Base-by-base conservation (phyloP, 78 protist species). In the Dictyostelium brefeldianum region DNA sequence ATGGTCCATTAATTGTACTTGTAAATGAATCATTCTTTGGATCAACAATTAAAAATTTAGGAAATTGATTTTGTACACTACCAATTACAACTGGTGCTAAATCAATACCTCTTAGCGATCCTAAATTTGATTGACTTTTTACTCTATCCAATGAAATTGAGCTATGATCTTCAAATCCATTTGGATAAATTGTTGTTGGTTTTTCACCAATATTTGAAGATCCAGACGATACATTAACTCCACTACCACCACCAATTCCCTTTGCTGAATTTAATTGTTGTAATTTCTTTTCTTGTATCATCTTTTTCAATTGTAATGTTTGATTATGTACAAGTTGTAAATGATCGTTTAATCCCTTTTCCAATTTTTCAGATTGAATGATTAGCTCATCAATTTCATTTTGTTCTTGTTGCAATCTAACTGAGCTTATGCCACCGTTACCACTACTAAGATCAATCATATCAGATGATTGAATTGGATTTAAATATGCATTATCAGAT, bases 41-140 rank as follows among this genome's bases (percentile, higher is more conserved):
- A 29, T 85, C 92, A n/a, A 70, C 81, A 27, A 85, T 85, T 14
- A 85, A 46, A 31, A 75, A 85, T 47, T 85, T 85, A 12, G 92
- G 92, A 78, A 85, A 85, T 75, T 85, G 79, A 62, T 85, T 85
- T 31, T 85, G 82, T 12, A 85, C 92, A 47, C 92, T 75, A 9
- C 92, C 92, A 74, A 85, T 75, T 36, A 75, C 81, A 29, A 87
- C 93, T 5, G 93, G 93, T 65, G 93, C 84, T 5, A 87, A 36
- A 64, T 87, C 93, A 43, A 87, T 87, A 18, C 93, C 93, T 46
- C 73, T 46, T 5, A 87, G 27, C 11, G 78, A 47, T 36, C 83
- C 71, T 12, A 62, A 20, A 47, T 80, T 85, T 10, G 80, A 50
- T 67, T 67, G 75, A 27, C 65, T 36, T 27, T 81, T 80, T 56